Evolutionary conservation across 2,329 filamentous ascomycete genomes (phyloP).

Genomic region (Pseudocercospora musae): DNA sequence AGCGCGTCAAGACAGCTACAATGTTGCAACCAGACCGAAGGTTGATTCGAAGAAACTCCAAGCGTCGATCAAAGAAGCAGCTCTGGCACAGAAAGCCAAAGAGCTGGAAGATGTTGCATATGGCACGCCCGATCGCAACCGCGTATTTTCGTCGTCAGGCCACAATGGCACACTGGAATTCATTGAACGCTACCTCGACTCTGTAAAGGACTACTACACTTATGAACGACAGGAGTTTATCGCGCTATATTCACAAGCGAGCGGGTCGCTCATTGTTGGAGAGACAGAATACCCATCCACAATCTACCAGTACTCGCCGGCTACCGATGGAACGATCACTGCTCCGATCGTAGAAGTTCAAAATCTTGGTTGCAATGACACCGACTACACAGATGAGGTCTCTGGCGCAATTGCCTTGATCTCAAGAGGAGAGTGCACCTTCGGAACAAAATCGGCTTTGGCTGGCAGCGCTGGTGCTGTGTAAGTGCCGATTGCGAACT

Average conservation of each 20-base stretch:
- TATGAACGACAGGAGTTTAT: conserved; percentile 50
- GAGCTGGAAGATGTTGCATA: conserved; percentile 41
- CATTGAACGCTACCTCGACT: conserved; percentile 35
- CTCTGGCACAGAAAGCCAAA: conserved; percentile 25
- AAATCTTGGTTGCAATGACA: conserved; percentile 60
- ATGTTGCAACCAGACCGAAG: conserved; percentile 7
- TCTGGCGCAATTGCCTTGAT: conserved; percentile 68
- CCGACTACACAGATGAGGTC: conserved; percentile 61
- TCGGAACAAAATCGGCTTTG: conserved; percentile 66
- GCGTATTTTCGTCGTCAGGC: conserved; percentile 38
- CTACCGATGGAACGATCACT: conserved; percentile 55
- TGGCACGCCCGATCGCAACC: conserved; percentile 36
- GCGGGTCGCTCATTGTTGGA: conserved; percentile 48
- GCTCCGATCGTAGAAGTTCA: conserved; percentile 57
- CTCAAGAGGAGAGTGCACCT: conserved; percentile 66
- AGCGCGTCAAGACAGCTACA: conserved; percentile 6
- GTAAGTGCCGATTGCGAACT: neutral
- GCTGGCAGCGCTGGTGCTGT: conserved; percentile 68
- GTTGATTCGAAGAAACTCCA: conserved; percentile 21
- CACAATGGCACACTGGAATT: conserved; percentile 42
- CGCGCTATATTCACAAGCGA: conserved; percentile 35
- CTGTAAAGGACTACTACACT: conserved; percentile 58
- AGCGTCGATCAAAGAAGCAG: conserved; percentile 17
- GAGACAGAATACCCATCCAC: conserved; percentile 59
- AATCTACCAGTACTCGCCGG: conserved; percentile 57